Base-by-base conservation (phyloP, 2,329 filamentous ascomycete genomes). In the Aspergillus proliferans region DNA sequence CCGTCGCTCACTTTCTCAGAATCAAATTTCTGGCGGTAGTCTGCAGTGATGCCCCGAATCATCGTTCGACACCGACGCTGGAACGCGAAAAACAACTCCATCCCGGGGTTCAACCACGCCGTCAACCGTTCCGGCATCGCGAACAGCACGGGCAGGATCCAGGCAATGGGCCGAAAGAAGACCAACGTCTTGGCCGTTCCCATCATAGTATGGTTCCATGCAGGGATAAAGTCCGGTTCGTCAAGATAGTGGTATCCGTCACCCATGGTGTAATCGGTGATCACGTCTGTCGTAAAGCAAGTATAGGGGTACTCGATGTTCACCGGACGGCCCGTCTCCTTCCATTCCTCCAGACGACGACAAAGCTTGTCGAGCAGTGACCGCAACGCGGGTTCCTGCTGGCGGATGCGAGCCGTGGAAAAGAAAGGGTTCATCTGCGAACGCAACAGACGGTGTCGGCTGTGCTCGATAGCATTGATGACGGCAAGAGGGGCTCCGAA, bases 211-310 rank as follows among this genome's bases (percentile, higher is more conserved):
- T 58, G 56, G 6, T 58, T 55, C 65, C 65, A 68, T 24, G 59
- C 54, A 4, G 63, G 62, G 14, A 55, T 52, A 21, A 65, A 68
- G 33, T 65, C 62, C 1, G 61, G 55, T 6, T 57, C 54, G 22
- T 67, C 63, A 7, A 69, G 56, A 54, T 65, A 67, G 46, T 62
- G 52, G 40, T 60, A 66, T 1, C 55, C 56, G 12, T 56, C 47
- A n/a, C 60, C 59, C 57, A 67, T 60, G n/a, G 60, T 60, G 50
- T 74, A 75, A 46, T 72, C 64, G 51, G 71, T 73, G 53, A 77
- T 72, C 41, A 76, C 67, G 28, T 76, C 74, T 28, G 72, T 72
- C 2, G 71, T 71, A 42, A 71, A 62, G 18, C 71, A 71, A 19
- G 65, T 69, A 45, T 70, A 72, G 0, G 68, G 60, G 48, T 64